Base-by-base conservation (phyloP, 2,329 filamentous ascomycete genomes). In the Xylariomycetidae sp. region DNA sequence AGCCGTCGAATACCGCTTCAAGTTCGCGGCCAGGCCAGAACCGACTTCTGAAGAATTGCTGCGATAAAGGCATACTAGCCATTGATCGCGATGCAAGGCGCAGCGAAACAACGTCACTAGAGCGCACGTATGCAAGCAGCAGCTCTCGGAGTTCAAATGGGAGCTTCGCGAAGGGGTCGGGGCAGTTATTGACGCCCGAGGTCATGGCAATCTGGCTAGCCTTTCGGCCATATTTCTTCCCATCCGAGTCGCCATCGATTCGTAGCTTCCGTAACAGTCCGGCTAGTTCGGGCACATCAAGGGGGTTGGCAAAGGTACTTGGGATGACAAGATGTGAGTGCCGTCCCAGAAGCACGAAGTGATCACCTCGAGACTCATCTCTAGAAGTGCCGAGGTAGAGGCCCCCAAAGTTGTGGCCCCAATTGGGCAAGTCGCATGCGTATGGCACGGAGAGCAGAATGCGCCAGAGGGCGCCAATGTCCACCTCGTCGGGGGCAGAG, bases 371-470 rank as follows among this genome's bases (percentile, higher is more conserved):
- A 12, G 29, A 25, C 19, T 31, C 29, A n/a, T 32, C 26, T n/a
- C 32, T 34, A 18, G 31, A 35, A 5, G 14, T 20, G 10, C 31
- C 26, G 14, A 37, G 27, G 33, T 48, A 51, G 14, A 50, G 35
- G 3, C 48, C 46, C 14, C 49, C 49, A 25, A 48, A 52, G 29
- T 43, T 50, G 23, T 52, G 48, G 13, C 47, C 48, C 49, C 47
- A 51, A 25, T 49, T 44, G 8, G 47, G 48, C 29, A 51, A 22
- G 8, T 39, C 34, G 19, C 31, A 39, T 6, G 37, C 39, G 33
- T 41, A 46, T 6, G 48, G 46, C 10, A 51, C 43, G 8, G 48
- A 51, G 15, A 40, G 37, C 18, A 53, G 30, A 16, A 53, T 37
- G 6, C 49, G 39, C 49, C 50, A 52, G 10, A 53, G 42, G 14